Percentiles rank a stretch among this genome's conserved stretches.
Evolutionary conservation across 306 rosid genomes (phyloP).

Genomic region (Cucurbita ficifolia): DNA sequence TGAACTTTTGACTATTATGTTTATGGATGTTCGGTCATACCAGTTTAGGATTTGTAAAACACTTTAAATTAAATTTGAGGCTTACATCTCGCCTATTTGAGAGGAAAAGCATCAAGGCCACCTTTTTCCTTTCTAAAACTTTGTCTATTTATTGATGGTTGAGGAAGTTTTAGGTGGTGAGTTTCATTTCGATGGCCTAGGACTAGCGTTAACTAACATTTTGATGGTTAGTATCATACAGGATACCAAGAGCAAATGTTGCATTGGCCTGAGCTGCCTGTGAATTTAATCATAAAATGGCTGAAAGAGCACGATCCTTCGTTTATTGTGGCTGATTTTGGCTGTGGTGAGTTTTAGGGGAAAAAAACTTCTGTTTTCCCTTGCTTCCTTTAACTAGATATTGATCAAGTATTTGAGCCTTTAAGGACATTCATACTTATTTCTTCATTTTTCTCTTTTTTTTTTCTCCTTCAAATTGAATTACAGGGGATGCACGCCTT

Average conservation of each 20-base stretch:
- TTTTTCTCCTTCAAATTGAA: constrained; percentile 5
- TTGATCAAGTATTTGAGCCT: background rate
- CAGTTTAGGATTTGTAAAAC: background rate
- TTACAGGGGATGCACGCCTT: constrained; percentile 86
- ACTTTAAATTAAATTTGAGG: background rate
- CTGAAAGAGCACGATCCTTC: constrained; percentile 55
- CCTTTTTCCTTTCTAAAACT: background rate
- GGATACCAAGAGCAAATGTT: constrained; percentile 90
- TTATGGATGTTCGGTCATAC: too few relatives aligned
- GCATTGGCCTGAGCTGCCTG: constrained; percentile 85
- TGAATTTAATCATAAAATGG: constrained; percentile 70
- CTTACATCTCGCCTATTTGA: background rate
- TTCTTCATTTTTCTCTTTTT: background rate
- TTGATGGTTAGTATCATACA: constrained; percentile 72
- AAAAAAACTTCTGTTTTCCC: background rate
- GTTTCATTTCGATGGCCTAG: background rate
- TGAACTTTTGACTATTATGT: too few relatives aligned
- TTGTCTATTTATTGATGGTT: background rate
- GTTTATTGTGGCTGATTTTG: constrained; percentile 82
- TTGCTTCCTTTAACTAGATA: background rate
- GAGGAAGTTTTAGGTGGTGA: background rate
- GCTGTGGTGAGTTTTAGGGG: constrained; percentile 57
- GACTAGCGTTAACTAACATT: constrained; percentile 10
- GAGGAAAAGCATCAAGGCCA: background rate
- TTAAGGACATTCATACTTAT: background rate